Evolutionary conservation across 345 rosid species (phyloP).

Genomic region (Ceriops decandra): DNA sequence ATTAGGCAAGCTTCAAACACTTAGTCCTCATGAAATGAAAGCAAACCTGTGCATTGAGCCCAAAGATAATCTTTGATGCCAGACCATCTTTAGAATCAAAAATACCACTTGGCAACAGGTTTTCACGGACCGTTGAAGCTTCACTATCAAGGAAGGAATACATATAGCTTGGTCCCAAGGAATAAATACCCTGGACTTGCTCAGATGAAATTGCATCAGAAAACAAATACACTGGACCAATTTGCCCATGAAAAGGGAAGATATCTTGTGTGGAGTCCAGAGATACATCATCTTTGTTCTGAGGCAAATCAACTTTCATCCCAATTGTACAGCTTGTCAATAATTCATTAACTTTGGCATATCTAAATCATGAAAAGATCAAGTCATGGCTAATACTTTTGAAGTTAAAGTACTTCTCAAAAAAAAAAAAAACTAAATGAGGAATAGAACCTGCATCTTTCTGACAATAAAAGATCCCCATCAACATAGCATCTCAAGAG

Average conservation of each 20-base stretch:
- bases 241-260: constrained; percentile 76
- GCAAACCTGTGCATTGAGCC: constrained; percentile 89
- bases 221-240: constrained; percentile 87
- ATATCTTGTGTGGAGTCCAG: constrained; percentile 46
- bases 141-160: constrained; percentile 87
- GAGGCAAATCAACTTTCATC: constrained; percentile 50
- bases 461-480: constrained; percentile 83
- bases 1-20: neutral
- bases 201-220: constrained; percentile 78
- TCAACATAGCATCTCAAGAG: constrained; percentile 75
- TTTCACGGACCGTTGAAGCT: constrained; percentile 49
- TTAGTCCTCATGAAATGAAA: neutral
- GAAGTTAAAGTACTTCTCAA: neutral
- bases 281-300: constrained; percentile 51
- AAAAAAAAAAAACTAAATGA: constrained; percentile 5
- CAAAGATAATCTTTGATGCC: constrained; percentile 81
- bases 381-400: constrained; percentile 5
- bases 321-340: constrained; percentile 76
- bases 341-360: constrained; percentile 78
- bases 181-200: constrained; percentile 71
- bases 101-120: constrained; percentile 64
- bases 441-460: constrained; percentile 79
- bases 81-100: constrained; percentile 92
- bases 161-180: constrained; percentile 95
- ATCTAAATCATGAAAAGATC: constrained; percentile 48